Percentiles rank a stretch among this genome's conserved stretches.
phyloP scores from a whole-genome alignment of 257 asterid species.

The Nicotiana tabacum region DNA sequence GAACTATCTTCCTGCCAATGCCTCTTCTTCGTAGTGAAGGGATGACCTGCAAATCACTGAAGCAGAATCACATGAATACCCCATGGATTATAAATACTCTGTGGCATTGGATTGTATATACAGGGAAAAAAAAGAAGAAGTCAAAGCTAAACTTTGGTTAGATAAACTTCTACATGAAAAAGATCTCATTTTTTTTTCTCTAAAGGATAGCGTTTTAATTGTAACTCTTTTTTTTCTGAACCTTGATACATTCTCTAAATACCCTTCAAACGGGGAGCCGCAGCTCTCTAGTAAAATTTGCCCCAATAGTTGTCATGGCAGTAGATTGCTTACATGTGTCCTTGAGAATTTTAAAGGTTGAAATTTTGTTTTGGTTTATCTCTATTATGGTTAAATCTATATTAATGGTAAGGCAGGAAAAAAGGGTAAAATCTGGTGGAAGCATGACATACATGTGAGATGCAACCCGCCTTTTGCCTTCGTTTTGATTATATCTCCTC shows the following conservation, averaged over 20 bases:
- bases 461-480: not conserved
- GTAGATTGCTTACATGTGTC: not conserved
- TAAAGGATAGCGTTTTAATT: not conserved
- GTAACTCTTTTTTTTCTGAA: not conserved
- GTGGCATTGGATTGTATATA: not conserved
- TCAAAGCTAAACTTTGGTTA: not conserved
- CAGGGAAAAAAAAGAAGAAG: not conserved
- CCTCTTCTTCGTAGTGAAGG: slow-evolving; percentile 66
- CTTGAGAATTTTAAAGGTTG: not conserved
- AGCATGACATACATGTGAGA: not conserved
- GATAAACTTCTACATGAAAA: not conserved
- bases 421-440: too few relatives aligned
- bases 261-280: not conserved
- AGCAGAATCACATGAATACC: slow-evolving; percentile 18
- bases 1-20: slow-evolving; percentile 69
- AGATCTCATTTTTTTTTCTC: not conserved
- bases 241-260: not conserved
- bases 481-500: not conserved
- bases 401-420: too few relatives aligned
- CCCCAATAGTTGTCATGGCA: not conserved
- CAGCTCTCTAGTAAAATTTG: not conserved
- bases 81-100: not conserved
- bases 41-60: slow-evolving; percentile 55
- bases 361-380: too few relatives aligned
- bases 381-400: too few relatives aligned